phyloP scores from a whole-genome alignment of 2,329 filamentous ascomycete genomes.

The Talaromyces pinophilus region DNA sequence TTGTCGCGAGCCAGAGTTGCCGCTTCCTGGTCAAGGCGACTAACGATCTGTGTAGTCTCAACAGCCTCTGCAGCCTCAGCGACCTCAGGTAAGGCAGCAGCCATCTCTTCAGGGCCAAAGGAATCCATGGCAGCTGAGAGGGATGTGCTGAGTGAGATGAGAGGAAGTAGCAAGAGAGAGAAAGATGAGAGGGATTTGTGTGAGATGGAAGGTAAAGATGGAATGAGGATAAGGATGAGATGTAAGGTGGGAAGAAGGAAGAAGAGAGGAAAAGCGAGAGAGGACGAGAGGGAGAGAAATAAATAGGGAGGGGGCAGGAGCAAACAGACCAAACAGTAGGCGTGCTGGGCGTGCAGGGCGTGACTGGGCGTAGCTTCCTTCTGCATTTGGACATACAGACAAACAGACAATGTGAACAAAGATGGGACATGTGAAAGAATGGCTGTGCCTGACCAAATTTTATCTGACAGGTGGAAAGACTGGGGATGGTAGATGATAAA shows the following conservation, averaged over 20 bases:
- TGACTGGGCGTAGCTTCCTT: neutral
- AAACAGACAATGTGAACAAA: neutral
- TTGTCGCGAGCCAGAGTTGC: conserved; percentile 38
- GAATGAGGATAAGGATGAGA: conserved; percentile 7
- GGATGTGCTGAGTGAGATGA: neutral
- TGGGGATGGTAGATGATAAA: neutral
- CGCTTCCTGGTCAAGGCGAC: conserved; percentile 33
- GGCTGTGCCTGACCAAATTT: neutral
- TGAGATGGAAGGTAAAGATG: conserved; percentile 12
- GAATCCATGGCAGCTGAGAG: conserved; percentile 24
- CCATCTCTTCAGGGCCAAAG: conserved; percentile 29
- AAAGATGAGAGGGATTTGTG: neutral
- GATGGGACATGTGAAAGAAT: neutral
- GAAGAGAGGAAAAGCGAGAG: neutral
- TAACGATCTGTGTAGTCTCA: conserved; percentile 15
- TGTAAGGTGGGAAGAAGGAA: neutral
- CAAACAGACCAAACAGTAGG: conserved; percentile 1
- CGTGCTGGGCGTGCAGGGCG: neutral
- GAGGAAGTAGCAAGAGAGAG: neutral
- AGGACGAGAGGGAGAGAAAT: neutral
- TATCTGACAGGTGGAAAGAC: neutral
- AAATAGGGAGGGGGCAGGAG: neutral
- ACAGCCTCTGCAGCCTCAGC: neutral
- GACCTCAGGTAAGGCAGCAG: conserved; percentile 29
- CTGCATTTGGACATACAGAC: neutral